Evolutionary conservation across 257 asterid genomes (phyloP), one percentile per base, ranked within the genome.

Genomic region (Solanum microdontum): DNA sequence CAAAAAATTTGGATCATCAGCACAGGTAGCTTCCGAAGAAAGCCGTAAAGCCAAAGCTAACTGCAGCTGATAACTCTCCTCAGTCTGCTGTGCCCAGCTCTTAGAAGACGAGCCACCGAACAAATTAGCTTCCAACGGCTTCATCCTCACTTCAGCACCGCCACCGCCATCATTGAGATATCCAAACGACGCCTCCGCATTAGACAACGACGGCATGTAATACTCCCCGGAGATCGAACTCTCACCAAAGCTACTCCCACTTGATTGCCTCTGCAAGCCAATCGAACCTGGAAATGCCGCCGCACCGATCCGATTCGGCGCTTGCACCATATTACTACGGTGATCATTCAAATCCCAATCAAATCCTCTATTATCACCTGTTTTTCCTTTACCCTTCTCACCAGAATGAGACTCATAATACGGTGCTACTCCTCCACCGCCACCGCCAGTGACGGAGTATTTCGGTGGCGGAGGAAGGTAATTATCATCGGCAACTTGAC

Each of bases 41-140:
- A 97, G 93, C 74, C 99, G 93, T 34, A 97, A 95, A 79, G 99
- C 99, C 91, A 97, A 88, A 10, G 98, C 98, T 92, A 96, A 89
- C 93, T 96, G 99, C 93, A 97, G 87, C 88, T 93, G 99, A 83
- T 97, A 97, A 88, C 98, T 96, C 96, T 97, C 99, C 91, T 95
- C 99, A 87, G 98, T 97, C 93, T 96, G 98, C 90, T 93, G 99
- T 66, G 99, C 99, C 99, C 99, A 97, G 91, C 99, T 97, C 93
- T 94, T 96, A 1, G 93, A 91, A 45, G 92, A 87, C 51, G 95
- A 91, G 15, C 92, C 94, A 10, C 92, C 94, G 17, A 92, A 48
- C 7, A 82, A 82, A 4, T 48, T 82, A 82, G 28, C 39, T 8
- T 80, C 85, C 68, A 80, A 28, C 9, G 24, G 85, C 68, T 45